phyloP scores from a whole-genome alignment of 2,329 filamentous ascomycete species.

The Claviceps cyperi region DNA sequence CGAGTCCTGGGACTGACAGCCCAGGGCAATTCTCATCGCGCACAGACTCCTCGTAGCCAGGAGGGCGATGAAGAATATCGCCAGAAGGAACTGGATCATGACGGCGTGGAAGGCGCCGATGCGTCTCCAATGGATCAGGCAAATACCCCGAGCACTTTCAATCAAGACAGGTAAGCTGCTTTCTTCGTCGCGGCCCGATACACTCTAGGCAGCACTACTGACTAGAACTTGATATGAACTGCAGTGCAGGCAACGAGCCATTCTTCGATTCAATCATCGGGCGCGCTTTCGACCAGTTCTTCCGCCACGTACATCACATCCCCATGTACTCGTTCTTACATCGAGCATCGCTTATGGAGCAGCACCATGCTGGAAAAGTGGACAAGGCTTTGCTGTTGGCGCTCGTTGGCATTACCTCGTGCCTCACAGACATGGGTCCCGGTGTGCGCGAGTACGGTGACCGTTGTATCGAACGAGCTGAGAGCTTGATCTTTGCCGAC shows the following conservation, averaged over 20 bases:
- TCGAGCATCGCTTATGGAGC: constrained; percentile 44
- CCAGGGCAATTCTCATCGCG: constrained; percentile 10
- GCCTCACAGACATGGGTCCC: constrained; percentile 39
- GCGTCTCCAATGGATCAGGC: constrained; percentile 19
- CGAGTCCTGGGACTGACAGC: constrained; percentile 17
- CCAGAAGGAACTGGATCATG: constrained; percentile 6
- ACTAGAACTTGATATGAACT: background rate
- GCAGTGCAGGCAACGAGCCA: constrained; percentile 24
- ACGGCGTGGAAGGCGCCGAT: constrained; percentile 21
- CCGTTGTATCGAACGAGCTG: constrained; percentile 40
- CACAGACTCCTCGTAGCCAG: constrained; percentile 19
- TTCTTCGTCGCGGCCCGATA: background rate
- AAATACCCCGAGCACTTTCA: constrained; percentile 19
- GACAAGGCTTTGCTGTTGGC: constrained; percentile 39
- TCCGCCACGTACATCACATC: constrained; percentile 44
- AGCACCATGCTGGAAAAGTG: constrained; percentile 41
- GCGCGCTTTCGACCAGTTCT: constrained; percentile 41
- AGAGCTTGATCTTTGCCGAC: constrained; percentile 35
- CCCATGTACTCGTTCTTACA: constrained; percentile 45
- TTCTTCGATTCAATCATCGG: constrained; percentile 34
- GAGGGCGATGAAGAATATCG: constrained; percentile 16
- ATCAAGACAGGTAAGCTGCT: constrained; percentile 20
- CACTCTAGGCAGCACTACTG: background rate
- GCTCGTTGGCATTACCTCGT: constrained; percentile 39
- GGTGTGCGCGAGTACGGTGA: constrained; percentile 37